These are phyloP conservation scores for Escallonia rubra DNA, from an alignment of 129 eudicot genomes.

Conservation along the genomic window DNA sequence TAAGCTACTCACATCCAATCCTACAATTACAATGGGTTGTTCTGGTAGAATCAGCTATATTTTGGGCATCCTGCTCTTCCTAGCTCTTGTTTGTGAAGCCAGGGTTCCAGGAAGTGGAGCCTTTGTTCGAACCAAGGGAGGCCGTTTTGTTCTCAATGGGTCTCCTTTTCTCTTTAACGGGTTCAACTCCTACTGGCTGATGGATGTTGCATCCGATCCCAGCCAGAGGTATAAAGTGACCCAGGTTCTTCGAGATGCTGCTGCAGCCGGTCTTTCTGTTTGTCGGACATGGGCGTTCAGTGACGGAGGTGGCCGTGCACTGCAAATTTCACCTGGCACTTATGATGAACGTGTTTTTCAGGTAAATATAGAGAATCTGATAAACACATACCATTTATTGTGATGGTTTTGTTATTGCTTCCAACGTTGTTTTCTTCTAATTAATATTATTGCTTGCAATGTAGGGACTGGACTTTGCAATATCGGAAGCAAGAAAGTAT, in stretches of 20 bases:
- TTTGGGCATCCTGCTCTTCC: constrained; percentile 14
- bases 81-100: constrained; percentile 27
- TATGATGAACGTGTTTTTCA: constrained; percentile 78
- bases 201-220: constrained; percentile 70
- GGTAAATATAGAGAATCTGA: constrained; percentile 19
- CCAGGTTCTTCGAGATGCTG: constrained; percentile 53
- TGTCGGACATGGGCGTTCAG: constrained; percentile 94
- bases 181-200: constrained; percentile 87
- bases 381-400: not conserved
- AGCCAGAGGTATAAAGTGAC: constrained; percentile 52
- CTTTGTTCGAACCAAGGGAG: constrained; percentile 38
- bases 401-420: not conserved
- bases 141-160: constrained; percentile 37
- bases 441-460: not conserved
- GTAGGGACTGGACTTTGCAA: constrained; percentile 71
- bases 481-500: constrained; percentile 64
- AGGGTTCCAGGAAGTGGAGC: constrained; percentile 23
- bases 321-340: constrained; percentile 71
- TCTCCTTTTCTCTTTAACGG: constrained; percentile 70
- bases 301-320: constrained; percentile 67
- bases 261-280: constrained; percentile 64
- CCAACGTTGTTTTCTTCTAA: not conserved
- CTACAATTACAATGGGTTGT: constrained; percentile 27
- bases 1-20: not conserved
- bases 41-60: constrained; percentile 10